phyloP scores from a whole-genome alignment of 139 green algal species.

The Chlorella sorokiniana region DNA sequence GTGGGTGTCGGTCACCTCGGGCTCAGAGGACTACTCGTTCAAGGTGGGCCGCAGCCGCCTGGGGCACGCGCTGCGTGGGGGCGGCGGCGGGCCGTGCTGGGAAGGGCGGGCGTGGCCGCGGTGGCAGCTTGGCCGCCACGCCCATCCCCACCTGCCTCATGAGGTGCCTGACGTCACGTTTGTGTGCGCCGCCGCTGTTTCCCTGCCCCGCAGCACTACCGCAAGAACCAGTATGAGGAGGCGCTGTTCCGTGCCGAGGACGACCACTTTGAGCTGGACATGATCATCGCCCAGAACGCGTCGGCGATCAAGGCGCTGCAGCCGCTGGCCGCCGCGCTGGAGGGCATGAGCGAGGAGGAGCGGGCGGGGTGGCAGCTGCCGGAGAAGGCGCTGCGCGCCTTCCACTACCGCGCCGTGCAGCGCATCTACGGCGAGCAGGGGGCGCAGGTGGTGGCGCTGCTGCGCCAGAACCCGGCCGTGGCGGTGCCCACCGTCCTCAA shows the following conservation, averaged over 20 bases:
- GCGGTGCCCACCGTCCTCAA: constrained; percentile 85
- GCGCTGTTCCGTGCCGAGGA: constrained; percentile 91
- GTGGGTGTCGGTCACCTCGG: constrained; percentile 95
- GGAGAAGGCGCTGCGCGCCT: constrained; percentile 50
- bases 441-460: constrained; percentile 73
- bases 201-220: constrained; percentile 76
- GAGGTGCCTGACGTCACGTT: too few species aligned
- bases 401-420: constrained; percentile 84
- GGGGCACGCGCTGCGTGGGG: too few species aligned
- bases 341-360: constrained; percentile 70
- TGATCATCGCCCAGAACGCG: constrained; percentile 88
- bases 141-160: too few species aligned
- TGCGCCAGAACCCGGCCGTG: constrained; percentile 86
- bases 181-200: too few species aligned
- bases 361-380: constrained; percentile 49
- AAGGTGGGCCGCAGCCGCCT: constrained; percentile 67
- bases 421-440: constrained; percentile 86
- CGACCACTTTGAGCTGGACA: constrained; percentile 97
- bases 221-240: constrained; percentile 99
- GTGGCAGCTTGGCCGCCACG: too few species aligned
- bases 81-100: too few species aligned
- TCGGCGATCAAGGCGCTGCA: constrained; percentile 63
- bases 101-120: too few species aligned
- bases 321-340: constrained; percentile 65
- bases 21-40: constrained; percentile 91